A percentile compares a stretch with the other conserved stretches of the same genome.
Conservation (phyloP, 2,329 filamentous ascomycete species). For the Hirsutella minnesotensis region DNA sequence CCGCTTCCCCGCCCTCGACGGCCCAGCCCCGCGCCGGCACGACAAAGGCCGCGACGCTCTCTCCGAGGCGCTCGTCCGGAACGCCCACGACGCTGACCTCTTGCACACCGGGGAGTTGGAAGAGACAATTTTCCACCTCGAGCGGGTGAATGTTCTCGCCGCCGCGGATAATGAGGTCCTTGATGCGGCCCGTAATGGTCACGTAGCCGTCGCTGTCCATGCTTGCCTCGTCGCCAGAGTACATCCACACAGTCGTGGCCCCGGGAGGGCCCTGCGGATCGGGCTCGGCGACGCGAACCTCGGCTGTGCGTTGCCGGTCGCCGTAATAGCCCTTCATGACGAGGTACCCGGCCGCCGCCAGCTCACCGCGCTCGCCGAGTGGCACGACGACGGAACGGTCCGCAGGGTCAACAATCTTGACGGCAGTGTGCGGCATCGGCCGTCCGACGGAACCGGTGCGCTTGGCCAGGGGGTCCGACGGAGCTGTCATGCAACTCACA, state of each 20-base stretch:
- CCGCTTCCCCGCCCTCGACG: not conserved
- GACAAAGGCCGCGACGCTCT: slow-evolving; percentile 77
- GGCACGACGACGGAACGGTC: slow-evolving; percentile 49
- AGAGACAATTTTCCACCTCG: slow-evolving; percentile 81
- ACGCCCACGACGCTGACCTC: slow-evolving; percentile 80
- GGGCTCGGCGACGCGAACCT: slow-evolving; percentile 44
- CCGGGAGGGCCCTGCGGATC: slow-evolving; percentile 14
- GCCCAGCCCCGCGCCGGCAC: slow-evolving; percentile 25
- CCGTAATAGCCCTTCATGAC: slow-evolving; percentile 87
- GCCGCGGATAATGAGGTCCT: slow-evolving; percentile 88
- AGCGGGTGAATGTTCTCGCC: slow-evolving; percentile 95
- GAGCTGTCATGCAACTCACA: slow-evolving; percentile 71
- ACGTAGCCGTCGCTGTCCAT: slow-evolving; percentile 81
- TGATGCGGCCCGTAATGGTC: slow-evolving; percentile 80
- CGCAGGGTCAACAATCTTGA: slow-evolving; percentile 62
- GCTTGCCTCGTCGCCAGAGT: slow-evolving; percentile 79
- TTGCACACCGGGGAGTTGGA: slow-evolving; percentile 55
- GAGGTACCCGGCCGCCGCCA: slow-evolving; percentile 73
- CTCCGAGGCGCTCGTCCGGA: slow-evolving; percentile 71
- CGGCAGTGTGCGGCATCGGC: slow-evolving; percentile 68
- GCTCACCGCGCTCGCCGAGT: slow-evolving; percentile 60
- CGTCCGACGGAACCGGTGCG: slow-evolving; percentile 66
- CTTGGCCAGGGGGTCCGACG: slow-evolving; percentile 60
- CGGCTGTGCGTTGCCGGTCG: slow-evolving; percentile 56
- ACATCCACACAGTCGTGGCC: slow-evolving; percentile 61